Evolutionary conservation across 1,139 yeast species (phyloP).

Genomic region (Hanseniaspora uvarum): DNA sequence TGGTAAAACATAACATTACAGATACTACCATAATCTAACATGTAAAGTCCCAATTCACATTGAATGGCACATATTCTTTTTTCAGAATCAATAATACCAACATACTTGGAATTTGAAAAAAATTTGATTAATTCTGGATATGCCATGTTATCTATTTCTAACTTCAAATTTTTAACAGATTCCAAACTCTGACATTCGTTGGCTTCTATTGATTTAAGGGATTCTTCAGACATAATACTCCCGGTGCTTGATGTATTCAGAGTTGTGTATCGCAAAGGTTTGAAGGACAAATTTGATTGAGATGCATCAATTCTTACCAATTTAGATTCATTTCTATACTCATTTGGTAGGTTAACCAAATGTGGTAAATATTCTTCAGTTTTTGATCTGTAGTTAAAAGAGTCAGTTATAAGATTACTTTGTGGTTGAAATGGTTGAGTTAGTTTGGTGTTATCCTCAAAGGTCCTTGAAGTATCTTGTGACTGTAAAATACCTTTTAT

Average conservation of each 20-base stretch:
- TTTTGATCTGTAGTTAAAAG: background rate
- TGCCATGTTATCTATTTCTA: constrained; percentile 39
- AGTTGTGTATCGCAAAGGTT: constrained; percentile 34
- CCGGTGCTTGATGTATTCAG: constrained; percentile 18
- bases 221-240: background rate
- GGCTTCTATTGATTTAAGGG: constrained; percentile 9
- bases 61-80: constrained; percentile 73
- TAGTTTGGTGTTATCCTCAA: constrained; percentile 32
- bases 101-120: constrained; percentile 59
- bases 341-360: constrained; percentile 21
- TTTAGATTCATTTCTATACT: constrained; percentile 44
- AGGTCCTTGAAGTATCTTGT: constrained; percentile 63
- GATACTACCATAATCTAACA: constrained; percentile 72
- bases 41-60: constrained; percentile 60
- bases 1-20: constrained; percentile 71
- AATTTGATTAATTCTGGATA: constrained; percentile 53
- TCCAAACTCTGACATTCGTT: constrained; percentile 34
- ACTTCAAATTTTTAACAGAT: constrained; percentile 48
- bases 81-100: constrained; percentile 70
- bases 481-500: constrained; percentile 45
- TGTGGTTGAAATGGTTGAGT: constrained; percentile 15
- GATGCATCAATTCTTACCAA: constrained; percentile 65
- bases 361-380: constrained; percentile 18
- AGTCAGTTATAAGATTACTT: constrained; percentile 18
- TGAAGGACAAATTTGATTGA: constrained; percentile 43